Base-by-base conservation (phyloP, 768 basidiomycete species). In the Mycena kentingensis region DNA sequence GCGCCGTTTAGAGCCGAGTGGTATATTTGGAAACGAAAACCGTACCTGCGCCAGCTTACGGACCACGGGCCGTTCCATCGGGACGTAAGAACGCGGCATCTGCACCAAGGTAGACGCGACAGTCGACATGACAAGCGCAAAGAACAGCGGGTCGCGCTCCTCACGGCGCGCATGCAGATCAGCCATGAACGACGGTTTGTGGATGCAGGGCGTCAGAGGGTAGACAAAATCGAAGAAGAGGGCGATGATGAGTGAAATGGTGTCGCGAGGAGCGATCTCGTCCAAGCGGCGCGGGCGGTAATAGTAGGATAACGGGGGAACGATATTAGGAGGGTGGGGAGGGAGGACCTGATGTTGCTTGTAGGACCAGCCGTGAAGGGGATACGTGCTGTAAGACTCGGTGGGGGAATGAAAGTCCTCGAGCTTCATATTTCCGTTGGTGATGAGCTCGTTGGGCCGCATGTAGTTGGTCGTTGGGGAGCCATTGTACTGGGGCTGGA, bases 151-250 rank as follows among this genome's bases (percentile, higher is more conserved):
- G 62, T 95, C 90, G 18, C 83, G 81, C 64, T 94, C 91, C 71
- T 95, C 93, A 52, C 90, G 71, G 36, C 81, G 82, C 0, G 83
- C 75, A 57, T 87, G 83, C 26, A 97, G 75, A 71, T 93, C 93
- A n/a, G 89, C 87, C 83, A 93, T 87, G 67, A 94, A 94, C 2
- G 88, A 90, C 24, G 91, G 91, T 64, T 88, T 89, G 73, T 97
- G 94, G 37, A 97, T 73, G 67, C 90, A 93, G 5, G 93, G 93
- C 8, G 90, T 95, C 27, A 96, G 78, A 8, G 90, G 88, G 68
- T 93, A 93, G 42, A 95, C 90, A 65, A 91, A 96, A 67, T 95
- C 93, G 66, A 95, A 96, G 73, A 93, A 97, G 12, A 95, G 81
- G 32, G 87, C 80, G 56, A 94, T 85, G 60, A 96, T 88, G 53